Base-by-base conservation (phyloP, 768 basidiomycete genomes). In the Lactarius trivialis region DNA sequence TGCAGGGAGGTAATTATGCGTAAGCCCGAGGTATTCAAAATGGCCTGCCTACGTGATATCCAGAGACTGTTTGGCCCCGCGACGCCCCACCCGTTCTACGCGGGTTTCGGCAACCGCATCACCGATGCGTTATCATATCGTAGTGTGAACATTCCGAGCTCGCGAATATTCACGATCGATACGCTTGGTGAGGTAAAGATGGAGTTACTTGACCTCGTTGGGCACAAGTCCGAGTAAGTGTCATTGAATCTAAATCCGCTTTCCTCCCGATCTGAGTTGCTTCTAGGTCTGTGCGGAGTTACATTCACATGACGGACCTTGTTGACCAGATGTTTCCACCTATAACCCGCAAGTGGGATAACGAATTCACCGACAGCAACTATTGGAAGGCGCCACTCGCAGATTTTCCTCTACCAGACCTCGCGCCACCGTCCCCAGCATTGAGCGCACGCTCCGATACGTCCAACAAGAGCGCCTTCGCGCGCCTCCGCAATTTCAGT, bases 311-410 rank as follows among this genome's bases (percentile, higher is more conserved):
- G 93, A 96, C 95, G 8, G 95, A 98, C 73, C 83, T 99, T n/a
- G 97, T 99, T 17, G 95, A 99, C 76, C 95, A 97, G 75, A 95
- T 97, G 87, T 99, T 99, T 78, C 97, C 97, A 36, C 93, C 96
- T 0, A 93, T 98, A 59, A 82, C 93, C 71, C 84, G 88, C 56
- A 92, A 91, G 71, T 88, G 86, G 83, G 82, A 87, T 14, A 85
- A 91, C 1, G 94, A 95, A 71, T 99, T 83, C 72, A 97, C 95
- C 1, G 96, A 98, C 73, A 94, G 97, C 80, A 98, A 96, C 70
- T 99, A 84, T 71, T 99, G 97, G 97, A 88, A 93, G 66, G 67
- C 82, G 0, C 86, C 92, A 0, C 77, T 98, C 14, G 84, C 83
- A 55, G 89, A 92, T 1, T 86, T 88, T 61, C 76, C 85, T 4